Percentiles rank a stretch among this genome's conserved stretches.
phyloP scores from a whole-genome alignment of 345 rosid species.

The Crucihimalaya himalaica region DNA sequence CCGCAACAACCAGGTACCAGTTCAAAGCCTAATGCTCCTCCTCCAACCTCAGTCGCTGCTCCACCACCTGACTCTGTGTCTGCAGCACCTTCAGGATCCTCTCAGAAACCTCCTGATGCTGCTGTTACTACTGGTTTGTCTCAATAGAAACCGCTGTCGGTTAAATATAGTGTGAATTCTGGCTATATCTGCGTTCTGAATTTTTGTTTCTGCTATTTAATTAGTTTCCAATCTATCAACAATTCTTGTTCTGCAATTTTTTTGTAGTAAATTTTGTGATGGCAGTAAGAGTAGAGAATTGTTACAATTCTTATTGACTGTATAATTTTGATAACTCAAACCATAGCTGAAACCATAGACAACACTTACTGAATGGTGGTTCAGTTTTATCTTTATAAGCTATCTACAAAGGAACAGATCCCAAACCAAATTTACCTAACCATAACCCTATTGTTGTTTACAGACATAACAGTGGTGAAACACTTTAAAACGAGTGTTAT shows the following conservation, averaged over 20 bases:
- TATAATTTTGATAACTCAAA: not conserved
- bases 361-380: not conserved
- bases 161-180: not conserved
- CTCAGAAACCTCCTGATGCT: constrained; percentile 11
- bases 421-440: not conserved
- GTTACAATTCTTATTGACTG: not conserved
- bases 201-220: not conserved
- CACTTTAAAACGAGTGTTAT: not conserved
- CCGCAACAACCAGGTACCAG: constrained; percentile 40
- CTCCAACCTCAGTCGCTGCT: constrained; percentile 24
- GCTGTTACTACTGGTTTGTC: constrained; percentile 11
- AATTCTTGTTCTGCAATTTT: not conserved
- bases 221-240: not conserved
- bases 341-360: constrained; percentile 1
- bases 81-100: constrained; percentile 23
- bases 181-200: not conserved
- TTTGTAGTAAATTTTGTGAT: not conserved
- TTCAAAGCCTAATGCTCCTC: constrained; percentile 31
- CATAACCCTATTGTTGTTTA: not conserved
- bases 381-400: not conserved
- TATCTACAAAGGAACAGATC: constrained; percentile 3
- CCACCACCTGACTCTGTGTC: constrained; percentile 25
- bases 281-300: not conserved
- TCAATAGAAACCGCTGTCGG: not conserved
- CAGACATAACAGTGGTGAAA: not conserved